Percentiles rank a stretch among this genome's conserved stretches.
Conservation (phyloP, 495 filamentous ascomycete genomes). For the Aspergillus carlsbadensis region DNA sequence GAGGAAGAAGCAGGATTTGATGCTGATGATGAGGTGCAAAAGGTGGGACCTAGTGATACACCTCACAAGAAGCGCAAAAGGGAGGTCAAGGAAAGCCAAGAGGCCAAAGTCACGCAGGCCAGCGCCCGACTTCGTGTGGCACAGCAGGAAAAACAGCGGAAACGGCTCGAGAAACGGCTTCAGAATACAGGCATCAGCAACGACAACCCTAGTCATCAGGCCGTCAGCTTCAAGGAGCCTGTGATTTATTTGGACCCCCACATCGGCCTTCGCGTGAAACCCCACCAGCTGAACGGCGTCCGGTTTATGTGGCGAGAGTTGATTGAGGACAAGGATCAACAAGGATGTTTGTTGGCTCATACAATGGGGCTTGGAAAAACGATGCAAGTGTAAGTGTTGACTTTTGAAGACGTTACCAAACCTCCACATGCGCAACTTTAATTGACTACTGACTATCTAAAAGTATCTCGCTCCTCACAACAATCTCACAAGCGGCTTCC, state of each 20-base stretch:
- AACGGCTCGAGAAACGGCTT: slow-evolving; percentile 41
- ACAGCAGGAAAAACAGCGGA: slow-evolving; percentile 50
- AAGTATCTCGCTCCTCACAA: slow-evolving; percentile 71
- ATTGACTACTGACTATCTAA: not conserved
- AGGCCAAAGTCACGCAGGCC: slow-evolving; percentile 46
- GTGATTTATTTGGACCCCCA: slow-evolving; percentile 51
- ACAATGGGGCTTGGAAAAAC: slow-evolving; percentile 96
- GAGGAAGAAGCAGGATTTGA: not conserved
- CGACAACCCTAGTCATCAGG: slow-evolving; percentile 47
- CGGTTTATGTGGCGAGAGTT: slow-evolving; percentile 90
- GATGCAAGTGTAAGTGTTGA: slow-evolving; percentile 68
- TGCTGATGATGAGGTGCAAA: too few species aligned
- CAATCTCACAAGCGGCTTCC: slow-evolving; percentile 62
- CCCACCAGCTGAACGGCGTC: slow-evolving; percentile 68
- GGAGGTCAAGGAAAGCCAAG: slow-evolving; percentile 42
- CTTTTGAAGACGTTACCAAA: not conserved
- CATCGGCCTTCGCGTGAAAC: slow-evolving; percentile 51
- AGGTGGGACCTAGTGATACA: not conserved
- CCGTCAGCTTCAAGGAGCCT: slow-evolving; percentile 69
- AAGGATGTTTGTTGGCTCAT: slow-evolving; percentile 85
- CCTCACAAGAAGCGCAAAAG: slow-evolving; percentile 49
- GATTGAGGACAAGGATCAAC: slow-evolving; percentile 53
- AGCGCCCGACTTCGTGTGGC: slow-evolving; percentile 41
- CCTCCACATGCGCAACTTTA: not conserved
- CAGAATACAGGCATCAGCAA: slow-evolving; percentile 40